These are phyloP conservation scores for Pythium graminicola DNA, from an alignment of 352 stramenopile species.

Conservation along the genomic window DNA sequence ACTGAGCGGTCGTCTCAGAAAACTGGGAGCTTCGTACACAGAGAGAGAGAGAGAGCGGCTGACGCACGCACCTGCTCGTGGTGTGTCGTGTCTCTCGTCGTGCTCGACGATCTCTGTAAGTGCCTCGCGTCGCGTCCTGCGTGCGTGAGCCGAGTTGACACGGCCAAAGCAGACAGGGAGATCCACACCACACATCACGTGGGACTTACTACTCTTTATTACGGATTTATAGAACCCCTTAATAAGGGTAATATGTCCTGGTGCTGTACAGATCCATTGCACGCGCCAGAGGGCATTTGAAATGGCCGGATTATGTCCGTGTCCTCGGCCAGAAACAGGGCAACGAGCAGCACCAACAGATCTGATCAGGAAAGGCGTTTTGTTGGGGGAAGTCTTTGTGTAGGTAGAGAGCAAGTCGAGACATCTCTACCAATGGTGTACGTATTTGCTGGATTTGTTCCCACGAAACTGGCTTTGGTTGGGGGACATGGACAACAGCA, in stretches of 20 bases:
- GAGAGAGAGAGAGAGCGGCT: neutral
- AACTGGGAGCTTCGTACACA: neutral
- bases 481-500: no score
- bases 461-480: no score
- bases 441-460: no score
- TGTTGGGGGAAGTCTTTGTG: no score
- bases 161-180: neutral
- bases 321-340: conserved; percentile 4
- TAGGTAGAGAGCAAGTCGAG: no score
- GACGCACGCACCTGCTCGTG: no score
- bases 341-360: conserved; percentile 3
- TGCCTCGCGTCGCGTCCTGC: conserved; percentile 9
- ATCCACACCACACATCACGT: conserved; percentile 6
- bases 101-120: conserved; percentile 15
- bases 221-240: no score
- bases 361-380: conserved; percentile 11
- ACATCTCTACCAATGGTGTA: no score
- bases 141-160: conserved; percentile 1
- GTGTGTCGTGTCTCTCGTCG: no score
- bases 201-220: no score
- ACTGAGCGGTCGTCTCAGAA: conserved; percentile 15
- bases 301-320: neutral
- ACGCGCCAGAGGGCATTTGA: neutral
- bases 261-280: neutral
- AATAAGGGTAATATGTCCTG: neutral